Base-by-base conservation (phyloP, 495 filamentous ascomycete genomes). In the Penicillium riverlandense region DNA sequence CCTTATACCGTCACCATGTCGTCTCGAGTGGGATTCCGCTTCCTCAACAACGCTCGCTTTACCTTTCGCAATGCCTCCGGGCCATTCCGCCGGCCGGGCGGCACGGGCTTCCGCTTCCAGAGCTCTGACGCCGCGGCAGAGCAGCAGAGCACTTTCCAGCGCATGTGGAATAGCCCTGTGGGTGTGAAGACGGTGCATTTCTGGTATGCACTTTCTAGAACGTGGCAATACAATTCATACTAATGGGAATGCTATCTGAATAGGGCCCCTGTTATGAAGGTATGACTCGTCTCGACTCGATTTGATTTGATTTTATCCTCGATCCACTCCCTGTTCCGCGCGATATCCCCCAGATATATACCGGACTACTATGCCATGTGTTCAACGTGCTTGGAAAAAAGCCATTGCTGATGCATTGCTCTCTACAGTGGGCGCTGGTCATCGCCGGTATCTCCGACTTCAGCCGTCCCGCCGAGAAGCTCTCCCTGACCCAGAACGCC, bases 101-200 rank as follows among this genome's bases (percentile, higher is more conserved):
- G 72, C 49, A 65, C 71, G 54, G 70, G 76, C 39, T 76, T 74
- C 55, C 80, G 83, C 40, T 86, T 79, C 59, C 80, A 85, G 59
- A 85, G 76, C 64, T 80, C 81, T 30, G 76, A 72, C 50, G 69
- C 77, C 35, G 62, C 75, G 27, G 62, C 69, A 11, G 65, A 67
- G 47, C 62, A 79, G 52, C 70, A 82, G 63, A 80, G 66, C 57
- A 78, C 69, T 56, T 72, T 86, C 61, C 76, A 80, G 71, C 79
- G 78, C 61, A 71, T 91, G 65, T 94, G 85, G 86, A 84, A 88
- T 65, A 89, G 86, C 67, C 85, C 86, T 12, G 69, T 95, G 43
- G 90, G 90, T 27, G 60, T 94, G 30, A 95, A 95, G 82, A 98
- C 92, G 44, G 90, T 98, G 59, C 92, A 98, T 67, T 98, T 98